Conservation (phyloP, 1,284 basidiomycete genomes). For the Chalciporus sp. region DNA sequence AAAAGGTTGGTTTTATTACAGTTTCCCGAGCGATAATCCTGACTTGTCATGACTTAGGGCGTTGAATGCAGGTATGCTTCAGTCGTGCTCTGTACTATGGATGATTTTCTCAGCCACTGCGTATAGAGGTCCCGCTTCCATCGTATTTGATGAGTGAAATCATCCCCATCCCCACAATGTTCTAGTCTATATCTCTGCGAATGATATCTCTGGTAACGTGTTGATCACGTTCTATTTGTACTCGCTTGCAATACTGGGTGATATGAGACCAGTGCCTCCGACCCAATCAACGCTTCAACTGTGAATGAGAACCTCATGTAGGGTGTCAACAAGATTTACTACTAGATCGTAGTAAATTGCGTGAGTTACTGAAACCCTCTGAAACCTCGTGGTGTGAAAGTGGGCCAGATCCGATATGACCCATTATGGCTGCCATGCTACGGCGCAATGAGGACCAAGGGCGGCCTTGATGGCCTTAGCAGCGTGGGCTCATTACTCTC, state of each 20-base stretch:
- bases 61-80: conserved; percentile 30
- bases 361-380: too few relatives aligned
- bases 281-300: not conserved
- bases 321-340: too few relatives aligned
- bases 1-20: conserved; percentile 8
- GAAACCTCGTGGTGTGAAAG: conserved; percentile 7
- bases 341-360: too few relatives aligned
- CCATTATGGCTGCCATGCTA: conserved; percentile 12
- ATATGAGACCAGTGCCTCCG: not conserved
- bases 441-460: conserved; percentile 1
- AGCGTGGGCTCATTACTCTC: not conserved
- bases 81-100: not conserved
- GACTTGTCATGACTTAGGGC: conserved; percentile 20
- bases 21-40: too few relatives aligned
- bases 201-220: not conserved
- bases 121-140: conserved; percentile 39
- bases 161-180: not conserved
- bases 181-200: not conserved
- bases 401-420: conserved; percentile 15
- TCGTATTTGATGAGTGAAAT: conserved; percentile 37
- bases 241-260: not conserved
- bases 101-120: not conserved
- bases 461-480: not conserved
- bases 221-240: not conserved
- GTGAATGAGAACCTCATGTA: not conserved